Conservation (phyloP, 352 stramenopile species). For the Pythium sp. region DNA sequence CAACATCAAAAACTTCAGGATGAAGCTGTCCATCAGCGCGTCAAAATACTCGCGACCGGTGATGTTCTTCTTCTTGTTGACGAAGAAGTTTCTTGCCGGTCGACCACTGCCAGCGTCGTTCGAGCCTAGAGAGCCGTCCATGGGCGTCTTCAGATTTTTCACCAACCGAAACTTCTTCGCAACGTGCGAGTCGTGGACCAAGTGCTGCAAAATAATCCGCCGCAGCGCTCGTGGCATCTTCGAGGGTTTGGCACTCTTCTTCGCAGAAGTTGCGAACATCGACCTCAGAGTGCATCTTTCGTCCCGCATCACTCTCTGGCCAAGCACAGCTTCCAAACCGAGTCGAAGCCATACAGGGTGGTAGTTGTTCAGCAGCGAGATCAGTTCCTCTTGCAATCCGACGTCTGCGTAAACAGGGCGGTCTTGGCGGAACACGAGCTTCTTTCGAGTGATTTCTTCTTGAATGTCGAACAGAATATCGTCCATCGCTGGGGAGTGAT, state of each 20-base stretch:
- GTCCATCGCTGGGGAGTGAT: slow-evolving; percentile 49
- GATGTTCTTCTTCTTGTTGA: slow-evolving; percentile 66
- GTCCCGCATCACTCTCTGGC: slow-evolving; percentile 44
- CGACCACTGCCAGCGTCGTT: slow-evolving; percentile 35
- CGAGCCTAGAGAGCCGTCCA: slow-evolving; percentile 47
- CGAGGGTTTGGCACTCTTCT: slow-evolving; percentile 22
- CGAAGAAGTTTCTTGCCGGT: slow-evolving; percentile 23
- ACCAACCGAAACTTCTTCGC: slow-evolving; percentile 63
- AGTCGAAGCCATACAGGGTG: slow-evolving; percentile 90
- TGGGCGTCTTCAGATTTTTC: slow-evolving; percentile 63
- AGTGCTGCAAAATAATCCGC: slow-evolving; percentile 61
- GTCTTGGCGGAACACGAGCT: slow-evolving; percentile 83
- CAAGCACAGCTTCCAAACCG: slow-evolving; percentile 86
- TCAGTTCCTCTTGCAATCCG: slow-evolving; percentile 81
- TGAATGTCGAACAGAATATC: slow-evolving; percentile 61
- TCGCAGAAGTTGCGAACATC: slow-evolving; percentile 37
- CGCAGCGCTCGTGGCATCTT: slow-evolving; percentile 60
- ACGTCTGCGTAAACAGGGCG: slow-evolving; percentile 90
- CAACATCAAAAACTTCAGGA: slow-evolving; percentile 91
- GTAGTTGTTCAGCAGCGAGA: slow-evolving; percentile 89
- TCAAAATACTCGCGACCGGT: slow-evolving; percentile 78
- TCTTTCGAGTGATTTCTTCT: slow-evolving; percentile 66
- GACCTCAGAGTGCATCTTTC: slow-evolving; percentile 56
- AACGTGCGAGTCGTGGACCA: slow-evolving; percentile 62
- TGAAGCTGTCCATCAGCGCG: slow-evolving; percentile 83